Base-by-base conservation (phyloP, 495 filamentous ascomycete species). In the Trichoderma gamsii region DNA sequence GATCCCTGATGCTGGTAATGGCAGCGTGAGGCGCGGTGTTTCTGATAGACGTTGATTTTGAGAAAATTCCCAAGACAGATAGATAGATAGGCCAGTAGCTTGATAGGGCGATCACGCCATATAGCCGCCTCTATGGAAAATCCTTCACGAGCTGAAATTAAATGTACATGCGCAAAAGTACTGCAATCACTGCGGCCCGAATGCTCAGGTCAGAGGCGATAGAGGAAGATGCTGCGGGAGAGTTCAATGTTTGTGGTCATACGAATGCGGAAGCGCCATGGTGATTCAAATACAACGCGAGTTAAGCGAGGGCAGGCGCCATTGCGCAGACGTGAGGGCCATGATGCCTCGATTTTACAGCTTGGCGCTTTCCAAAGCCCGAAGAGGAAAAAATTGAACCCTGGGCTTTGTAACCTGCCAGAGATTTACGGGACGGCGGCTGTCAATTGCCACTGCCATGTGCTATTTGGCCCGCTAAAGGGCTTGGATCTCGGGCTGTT, bases 41-140 rank as follows among this genome's bases (percentile, higher is more conserved):
- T 61, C 56, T 5, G 25, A 56, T 18, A 44, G 29, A 35, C 56
- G 56, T 13, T 32, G 25, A 13, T 29, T 29, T 29, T 29, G 29
- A 29, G 4, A 61, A 18, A 13, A 32, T 32, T 61, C 56, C 27
- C 12, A 32, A 4, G 56, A 61, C 2, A 23, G 49, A 52, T 21
- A 52, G 49, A n/a, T 1, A 21, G 49, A 49, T 49, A 49, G 44
- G 18, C 12, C 3, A 12, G 44, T 59, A 59, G 51, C 51, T 59
- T 59, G 51, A 21, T 27, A 52, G n/a, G 56, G 23, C 25, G 56
- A 61, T 61, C 56, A 61, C 56, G 56, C 56, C 27, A 61, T 61
- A 29, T 61, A 25, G 13, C 29, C 29, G 56, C 56, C 29, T 21
- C 16, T 6, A 32, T 29, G 56, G 13, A 32, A 61, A 61, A 61